phyloP scores from a whole-genome alignment of 106 monocot species.

The Hemerocallis citrina region DNA sequence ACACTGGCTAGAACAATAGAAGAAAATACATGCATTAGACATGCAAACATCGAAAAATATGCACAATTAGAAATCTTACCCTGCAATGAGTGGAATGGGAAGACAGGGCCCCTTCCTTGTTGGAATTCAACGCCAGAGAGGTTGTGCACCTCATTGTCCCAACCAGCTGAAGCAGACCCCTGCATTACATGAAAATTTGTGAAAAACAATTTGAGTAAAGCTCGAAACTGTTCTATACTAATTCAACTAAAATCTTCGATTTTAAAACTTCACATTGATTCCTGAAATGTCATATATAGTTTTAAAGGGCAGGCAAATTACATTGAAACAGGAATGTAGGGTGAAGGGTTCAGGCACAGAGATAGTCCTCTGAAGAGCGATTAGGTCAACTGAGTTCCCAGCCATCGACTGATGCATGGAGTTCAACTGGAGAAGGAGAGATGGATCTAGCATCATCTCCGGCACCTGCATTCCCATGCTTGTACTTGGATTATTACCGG shows the following conservation, averaged over 20 bases:
- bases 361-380: constrained; percentile 3
- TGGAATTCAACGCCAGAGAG: constrained; percentile 13
- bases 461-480: too few species aligned
- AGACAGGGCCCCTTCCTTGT: constrained; percentile 17
- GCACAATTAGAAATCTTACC: too few species aligned
- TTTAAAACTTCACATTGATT: neutral
- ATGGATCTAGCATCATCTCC: too few species aligned
- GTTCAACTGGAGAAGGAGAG: constrained; percentile 22
- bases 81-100: constrained; percentile 24
- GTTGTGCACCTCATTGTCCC: constrained; percentile 14
- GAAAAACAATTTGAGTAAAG: neutral
- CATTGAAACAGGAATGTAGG: constrained; percentile 2
- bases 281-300: too few species aligned
- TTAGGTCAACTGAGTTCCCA: constrained; percentile 4
- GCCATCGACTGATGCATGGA: constrained; percentile 15
- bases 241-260: too few species aligned
- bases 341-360: constrained; percentile 7
- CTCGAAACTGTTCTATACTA: too few species aligned
- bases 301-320: constrained; percentile 2
- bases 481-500: too few species aligned
- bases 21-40: too few species aligned
- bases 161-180: constrained; percentile 6
- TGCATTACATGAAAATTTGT: constrained; percentile 9
- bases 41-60: neutral
- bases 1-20: too few species aligned